Evolutionary conservation across 1,139 yeast species (phyloP), one percentile per base, ranked within the genome.

Genomic region (Hemisphaericaspora xylofermentans): DNA sequence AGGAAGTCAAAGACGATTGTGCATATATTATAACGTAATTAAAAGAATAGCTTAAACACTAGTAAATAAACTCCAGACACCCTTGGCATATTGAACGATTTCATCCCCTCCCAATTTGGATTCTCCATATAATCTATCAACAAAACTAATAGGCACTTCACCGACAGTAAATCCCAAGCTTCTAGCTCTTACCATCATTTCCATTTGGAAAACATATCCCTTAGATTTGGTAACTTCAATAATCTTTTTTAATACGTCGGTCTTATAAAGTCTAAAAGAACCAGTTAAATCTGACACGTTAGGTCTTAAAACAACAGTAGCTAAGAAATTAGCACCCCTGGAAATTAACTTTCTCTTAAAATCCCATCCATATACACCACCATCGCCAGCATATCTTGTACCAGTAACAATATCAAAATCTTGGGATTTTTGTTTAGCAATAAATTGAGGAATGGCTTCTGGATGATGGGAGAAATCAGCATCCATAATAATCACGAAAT

Each of bases 171-270:
- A 83, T 12, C 84, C 86, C 60, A 83, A 68, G 27, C 83, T 71
- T 54, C 88, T 75, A 35, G 94, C 94, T 50, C 93, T 76, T 30
- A 84, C 94, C 82, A 84, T 83, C 91, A 85, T 84, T 63, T 85
- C 94, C 94, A 85, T 85, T 66, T 85, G 94, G 78, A 85, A 85
- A 39, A 85, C 94, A 53, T 85, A 85, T 36, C 94, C 94, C 67
- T 85, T 85, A 36, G 88, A 80, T 62, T 80, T 76, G 41, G 93
- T 84, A 42, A 75, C 85, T 40, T 71, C 77, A 51, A 85, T 85
- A 51, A 85, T 79, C 60, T 80, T 78, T 50, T 78, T 74, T 58
- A 85, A 71, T 2, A 76, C 91, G 2, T 75, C 79, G 63, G 82
- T 84, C 64, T 83, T 84, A 71, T 85, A 85, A 50, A 85, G 75